These are phyloP conservation scores for Fusarium phyllophilum DNA, from an alignment of 2,329 filamentous ascomycete species.

Conservation along the genomic window DNA sequence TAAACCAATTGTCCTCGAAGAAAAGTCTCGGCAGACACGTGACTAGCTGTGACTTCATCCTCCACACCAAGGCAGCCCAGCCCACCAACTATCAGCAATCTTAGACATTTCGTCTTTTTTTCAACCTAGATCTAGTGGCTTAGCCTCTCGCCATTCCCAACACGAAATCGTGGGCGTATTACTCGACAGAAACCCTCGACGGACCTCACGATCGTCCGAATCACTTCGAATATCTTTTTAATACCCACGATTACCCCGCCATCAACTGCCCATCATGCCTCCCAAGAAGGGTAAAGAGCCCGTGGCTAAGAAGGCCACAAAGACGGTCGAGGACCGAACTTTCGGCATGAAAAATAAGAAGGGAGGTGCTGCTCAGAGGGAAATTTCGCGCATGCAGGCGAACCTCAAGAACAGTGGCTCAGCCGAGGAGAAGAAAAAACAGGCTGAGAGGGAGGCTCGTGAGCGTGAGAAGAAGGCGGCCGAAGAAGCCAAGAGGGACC, in stretches of 20 bases:
- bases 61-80: conserved; percentile 40
- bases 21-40: conserved; percentile 40
- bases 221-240: conserved; percentile 16
- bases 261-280: conserved; percentile 68
- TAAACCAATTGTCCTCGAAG: conserved; percentile 4
- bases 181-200: neutral
- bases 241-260: conserved; percentile 43
- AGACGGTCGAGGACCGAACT: conserved; percentile 89
- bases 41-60: conserved; percentile 45
- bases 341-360: conserved; percentile 99
- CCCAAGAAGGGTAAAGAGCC: conserved; percentile 72
- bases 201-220: conserved; percentile 3
- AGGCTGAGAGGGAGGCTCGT: conserved; percentile 71
- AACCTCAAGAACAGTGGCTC: conserved; percentile 79
- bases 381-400: conserved; percentile 84
- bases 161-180: conserved; percentile 12
- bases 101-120: conserved; percentile 39
- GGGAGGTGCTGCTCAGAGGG: conserved; percentile 87
- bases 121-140: conserved; percentile 23
- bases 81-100: conserved; percentile 45
- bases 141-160: conserved; percentile 24
- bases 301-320: conserved; percentile 68
- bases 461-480: conserved; percentile 92
- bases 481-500: conserved; percentile 84
- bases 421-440: conserved; percentile 87